Evolutionary conservation across 768 basidiomycete genomes (phyloP).

Genomic region (Favolaschia claudopus): DNA sequence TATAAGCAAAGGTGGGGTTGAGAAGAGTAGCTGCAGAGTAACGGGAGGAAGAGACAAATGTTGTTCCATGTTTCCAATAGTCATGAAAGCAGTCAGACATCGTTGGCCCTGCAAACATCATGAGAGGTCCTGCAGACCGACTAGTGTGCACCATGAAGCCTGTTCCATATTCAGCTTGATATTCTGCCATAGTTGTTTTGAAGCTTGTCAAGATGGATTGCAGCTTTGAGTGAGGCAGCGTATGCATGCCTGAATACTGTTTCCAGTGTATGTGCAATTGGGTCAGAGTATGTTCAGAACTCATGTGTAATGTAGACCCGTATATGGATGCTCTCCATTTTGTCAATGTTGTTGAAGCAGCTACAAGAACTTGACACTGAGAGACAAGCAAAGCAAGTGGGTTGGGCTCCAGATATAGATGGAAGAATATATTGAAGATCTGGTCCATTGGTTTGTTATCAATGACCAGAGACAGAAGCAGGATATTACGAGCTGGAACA

Average conservation of each 20-base stretch:
- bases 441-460: constrained; percentile 37
- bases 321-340: constrained; percentile 52
- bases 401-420: constrained; percentile 50
- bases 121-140: constrained; percentile 49
- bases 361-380: constrained; percentile 49
- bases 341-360: constrained; percentile 39
- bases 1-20: constrained; percentile 58
- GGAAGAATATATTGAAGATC: constrained; percentile 57
- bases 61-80: constrained; percentile 53
- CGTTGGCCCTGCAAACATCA: constrained; percentile 19
- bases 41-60: constrained; percentile 30
- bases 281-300: constrained; percentile 44
- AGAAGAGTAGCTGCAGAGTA: constrained; percentile 35
- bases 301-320: constrained; percentile 44
- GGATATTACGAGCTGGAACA: constrained; percentile 54
- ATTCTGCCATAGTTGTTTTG: constrained; percentile 20
- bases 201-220: constrained; percentile 7
- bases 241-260: constrained; percentile 39
- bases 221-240: constrained; percentile 30
- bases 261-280: constrained; percentile 52
- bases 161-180: neutral
- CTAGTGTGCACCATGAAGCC: constrained; percentile 14
- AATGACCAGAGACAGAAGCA: constrained; percentile 52
- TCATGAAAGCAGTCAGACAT: constrained; percentile 33
- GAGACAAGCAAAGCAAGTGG: constrained; percentile 40